phyloP scores from a whole-genome alignment of 805 yeast genomes.

The Yarrowia deformans region DNA sequence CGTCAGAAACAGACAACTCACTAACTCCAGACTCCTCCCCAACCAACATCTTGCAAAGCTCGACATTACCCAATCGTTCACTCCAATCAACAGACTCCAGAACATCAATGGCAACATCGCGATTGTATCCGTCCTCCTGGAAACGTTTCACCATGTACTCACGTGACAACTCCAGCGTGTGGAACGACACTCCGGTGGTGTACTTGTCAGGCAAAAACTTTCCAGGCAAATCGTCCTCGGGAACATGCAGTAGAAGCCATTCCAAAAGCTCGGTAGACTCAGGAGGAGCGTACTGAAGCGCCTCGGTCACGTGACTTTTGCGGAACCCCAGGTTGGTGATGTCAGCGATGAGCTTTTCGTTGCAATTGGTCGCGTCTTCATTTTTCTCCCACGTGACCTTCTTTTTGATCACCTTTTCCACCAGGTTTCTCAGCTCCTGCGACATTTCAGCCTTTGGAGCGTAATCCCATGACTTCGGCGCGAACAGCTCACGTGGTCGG shows the following conservation, averaged over 20 bases:
- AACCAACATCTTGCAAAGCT: conserved; percentile 47
- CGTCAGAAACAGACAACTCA: not conserved
- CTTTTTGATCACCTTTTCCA: conserved; percentile 64
- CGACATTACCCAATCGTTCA: conserved; percentile 60
- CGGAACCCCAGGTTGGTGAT: conserved; percentile 66
- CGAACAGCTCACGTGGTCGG: not conserved
- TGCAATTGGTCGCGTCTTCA: not conserved
- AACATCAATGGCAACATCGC: conserved; percentile 64
- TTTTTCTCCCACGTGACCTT: conserved; percentile 42
- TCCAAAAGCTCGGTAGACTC: conserved; percentile 60
- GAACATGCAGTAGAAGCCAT: conserved; percentile 86
- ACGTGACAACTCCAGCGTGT: conserved; percentile 53
- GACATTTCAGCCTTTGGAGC: conserved; percentile 53
- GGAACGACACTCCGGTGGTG: conserved; percentile 35
- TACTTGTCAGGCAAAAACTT: conserved; percentile 49
- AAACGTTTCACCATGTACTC: conserved; percentile 68
- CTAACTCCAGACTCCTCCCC: conserved; percentile 35
- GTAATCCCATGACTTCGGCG: conserved; percentile 29
- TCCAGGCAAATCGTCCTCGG: conserved; percentile 89
- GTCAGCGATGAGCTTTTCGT: not conserved
- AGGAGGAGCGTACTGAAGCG: conserved; percentile 63
- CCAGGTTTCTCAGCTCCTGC: conserved; percentile 64
- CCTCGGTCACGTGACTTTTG: conserved; percentile 70
- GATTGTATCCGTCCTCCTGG: conserved; percentile 71
- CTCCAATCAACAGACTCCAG: conserved; percentile 55